Base-by-base conservation (phyloP, 1,284 basidiomycete genomes). In the Microbotryum lychnidis-dioicae region DNA sequence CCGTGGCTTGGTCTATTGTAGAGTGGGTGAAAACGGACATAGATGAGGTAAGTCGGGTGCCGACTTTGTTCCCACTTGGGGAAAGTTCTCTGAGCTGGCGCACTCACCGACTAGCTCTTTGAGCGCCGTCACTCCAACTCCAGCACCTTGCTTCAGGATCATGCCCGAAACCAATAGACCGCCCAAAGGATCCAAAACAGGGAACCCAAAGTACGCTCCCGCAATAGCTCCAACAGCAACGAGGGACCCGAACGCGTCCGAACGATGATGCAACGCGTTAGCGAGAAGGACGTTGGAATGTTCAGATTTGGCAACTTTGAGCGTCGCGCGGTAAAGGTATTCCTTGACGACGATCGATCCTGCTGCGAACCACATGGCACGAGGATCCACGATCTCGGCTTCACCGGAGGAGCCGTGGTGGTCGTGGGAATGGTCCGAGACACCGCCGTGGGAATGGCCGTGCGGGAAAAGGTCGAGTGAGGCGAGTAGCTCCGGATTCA, bases 311-410 rank as follows among this genome's bases (percentile, higher is more conserved):
- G 94, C 94, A 31, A 97, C 91, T 64, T 82, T 84, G 54, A 74
- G 65, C 23, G 74, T 96, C 54, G 85, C 78, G 58, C 90, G 80
- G 76, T 93, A 97, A 29, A 98, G 76, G 86, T 87, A 96, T 76
- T 98, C 96, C 74, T 98, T 98, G 65, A 84, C 77, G 1, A 89
- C 62, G 3, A 97, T 84, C 65, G 87, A 86, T 42, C 85, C 74
- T 0, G 85, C 83, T 1, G 94, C 94, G 71, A 97, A 94, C 91
- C 92, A 97, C 54, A 93, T 91, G 21, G 96, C 94, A 71, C 97
- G 93, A 20, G 91, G 88, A 74, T 97, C 92, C 6, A 97, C 82
- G n/a, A 77, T 63, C 0, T 74, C 74, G 21, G 7, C 18, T 16
- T 23, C 58, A 16, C 51, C 67, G 8, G 56, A 62, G 5, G 49